Evolutionary conservation across 768 basidiomycete species (phyloP), one percentile per base, ranked within the genome.

Genomic region (Suillus ampliporus): DNA sequence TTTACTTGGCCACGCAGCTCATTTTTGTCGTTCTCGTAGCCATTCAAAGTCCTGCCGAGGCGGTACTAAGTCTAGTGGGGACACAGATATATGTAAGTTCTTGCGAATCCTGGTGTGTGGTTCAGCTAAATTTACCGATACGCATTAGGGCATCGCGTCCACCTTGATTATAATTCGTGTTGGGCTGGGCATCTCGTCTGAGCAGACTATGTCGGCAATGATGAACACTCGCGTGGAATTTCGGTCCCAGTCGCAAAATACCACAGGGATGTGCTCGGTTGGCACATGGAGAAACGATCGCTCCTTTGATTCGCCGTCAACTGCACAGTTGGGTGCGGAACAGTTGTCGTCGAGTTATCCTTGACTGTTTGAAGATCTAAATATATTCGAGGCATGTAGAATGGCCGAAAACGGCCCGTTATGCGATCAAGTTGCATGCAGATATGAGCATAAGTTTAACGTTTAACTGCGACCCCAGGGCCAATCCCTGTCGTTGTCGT

Each of bases 1-100:
- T 77, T 61, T 76, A 72, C 69, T 64, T 77, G 51, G 62, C 59
- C 50, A 71, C 64, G 23, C 76, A 77, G 44, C 61, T 77, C 61
- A 57, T 71, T 19, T 72, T 76, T 21, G 71, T 76, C 37, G 61
- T 74, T 28, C 70, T 76, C 44, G 72, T 75, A 44, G 68, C 75
- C 14, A 68, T 68, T 4, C 47, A 43, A 35, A 69, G 75, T 58
- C 71, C 72, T 5, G 75, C 76, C n/a, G 68, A 74, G 59, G 69
- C 60, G 6, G 58, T 77, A 23, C 57, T 73, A 8, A 70, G 51
- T 26, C 66, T 68, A 10, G 58, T 70, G 1, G 69, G 74, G 31
- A 67, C 68, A 31, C 76, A 77, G 62, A 67, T 71, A 11, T 77
- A 77, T 34, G 75, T 77, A 47, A 58, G 71, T 68, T 8, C 8